Conservation (phyloP, 1,139 yeast genomes). For the Lodderomyces margitis region DNA sequence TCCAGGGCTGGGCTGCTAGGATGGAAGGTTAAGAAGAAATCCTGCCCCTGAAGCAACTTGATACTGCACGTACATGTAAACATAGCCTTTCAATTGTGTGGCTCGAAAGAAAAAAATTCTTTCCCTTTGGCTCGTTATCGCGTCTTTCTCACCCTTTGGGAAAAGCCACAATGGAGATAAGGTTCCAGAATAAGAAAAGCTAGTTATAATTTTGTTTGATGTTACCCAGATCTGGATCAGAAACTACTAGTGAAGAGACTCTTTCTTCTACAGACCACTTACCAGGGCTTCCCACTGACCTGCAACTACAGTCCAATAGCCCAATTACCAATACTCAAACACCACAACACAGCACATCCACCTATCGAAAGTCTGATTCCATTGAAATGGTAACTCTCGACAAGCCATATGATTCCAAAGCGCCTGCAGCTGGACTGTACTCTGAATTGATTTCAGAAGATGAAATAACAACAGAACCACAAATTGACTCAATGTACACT, state of each 20-base stretch:
- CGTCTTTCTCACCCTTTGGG: too few relatives aligned
- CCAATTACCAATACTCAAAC: not conserved
- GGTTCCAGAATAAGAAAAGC: too few relatives aligned
- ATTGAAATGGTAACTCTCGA: constrained; percentile 14
- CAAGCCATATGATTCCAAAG: not conserved
- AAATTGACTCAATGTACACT: not conserved
- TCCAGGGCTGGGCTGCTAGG: too few relatives aligned
- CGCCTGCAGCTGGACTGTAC: not conserved
- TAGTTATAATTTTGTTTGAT: not conserved
- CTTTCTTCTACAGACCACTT: not conserved
- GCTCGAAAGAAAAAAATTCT: not conserved
- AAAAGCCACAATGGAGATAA: constrained; percentile 1
- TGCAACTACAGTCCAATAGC: not conserved
- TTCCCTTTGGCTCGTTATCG: not conserved
- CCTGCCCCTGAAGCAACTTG: too few relatives aligned
- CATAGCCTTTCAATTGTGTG: not conserved
- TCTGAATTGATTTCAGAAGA: not conserved
- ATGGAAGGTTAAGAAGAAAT: too few relatives aligned
- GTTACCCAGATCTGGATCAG: not conserved
- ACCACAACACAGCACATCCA: not conserved
- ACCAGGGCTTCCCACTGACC: not conserved
- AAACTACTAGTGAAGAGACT: not conserved
- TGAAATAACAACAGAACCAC: not conserved
- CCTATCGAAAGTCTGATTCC: not conserved
- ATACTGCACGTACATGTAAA: too few relatives aligned